Conservation (phyloP, 495 filamentous ascomycete species). For the Xylaria intraflava region DNA sequence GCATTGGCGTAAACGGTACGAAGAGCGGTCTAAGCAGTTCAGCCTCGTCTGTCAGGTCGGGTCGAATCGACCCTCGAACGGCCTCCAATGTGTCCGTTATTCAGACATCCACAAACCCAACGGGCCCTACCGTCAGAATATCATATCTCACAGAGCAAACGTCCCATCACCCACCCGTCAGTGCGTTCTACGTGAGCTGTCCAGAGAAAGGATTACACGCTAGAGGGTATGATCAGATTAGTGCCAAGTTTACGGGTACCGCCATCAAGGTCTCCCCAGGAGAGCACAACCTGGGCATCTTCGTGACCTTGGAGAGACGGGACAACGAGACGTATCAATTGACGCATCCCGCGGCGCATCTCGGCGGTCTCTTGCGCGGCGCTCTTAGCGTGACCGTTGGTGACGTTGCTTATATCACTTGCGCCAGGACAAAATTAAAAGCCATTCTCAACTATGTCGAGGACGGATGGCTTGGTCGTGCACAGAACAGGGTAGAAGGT, state of each 20-base stretch:
- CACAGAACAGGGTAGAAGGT: constrained; percentile 86
- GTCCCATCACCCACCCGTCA: constrained; percentile 97
- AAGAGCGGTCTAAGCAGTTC: constrained; percentile 33
- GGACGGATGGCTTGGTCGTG: constrained; percentile 87
- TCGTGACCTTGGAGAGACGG: constrained; percentile 73
- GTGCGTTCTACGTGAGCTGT: constrained; percentile 90
- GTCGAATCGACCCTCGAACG: constrained; percentile 29
- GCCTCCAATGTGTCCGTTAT: constrained; percentile 40
- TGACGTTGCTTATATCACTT: constrained; percentile 80
- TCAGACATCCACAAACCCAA: constrained; percentile 34
- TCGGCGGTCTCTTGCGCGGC: constrained; percentile 82
- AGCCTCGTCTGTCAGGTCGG: constrained; percentile 45
- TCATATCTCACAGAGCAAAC: constrained; percentile 96
- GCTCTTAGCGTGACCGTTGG: constrained; percentile 77
- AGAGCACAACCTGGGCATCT: constrained; percentile 91
- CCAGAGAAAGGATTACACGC: constrained; percentile 85
- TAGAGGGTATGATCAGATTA: constrained; percentile 88
- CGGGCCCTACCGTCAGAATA: constrained; percentile 58
- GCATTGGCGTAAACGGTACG: constrained; percentile 18
- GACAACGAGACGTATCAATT: constrained; percentile 89
- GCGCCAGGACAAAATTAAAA: constrained; percentile 80
- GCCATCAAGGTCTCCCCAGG: constrained; percentile 86
- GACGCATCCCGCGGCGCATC: constrained; percentile 87
- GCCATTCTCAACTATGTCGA: constrained; percentile 87
- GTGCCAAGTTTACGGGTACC: constrained; percentile 95